Evolutionary conservation across 495 filamentous ascomycete species (phyloP), one percentile per base, ranked within the genome.

Genomic region (Penicillium turbatum): DNA sequence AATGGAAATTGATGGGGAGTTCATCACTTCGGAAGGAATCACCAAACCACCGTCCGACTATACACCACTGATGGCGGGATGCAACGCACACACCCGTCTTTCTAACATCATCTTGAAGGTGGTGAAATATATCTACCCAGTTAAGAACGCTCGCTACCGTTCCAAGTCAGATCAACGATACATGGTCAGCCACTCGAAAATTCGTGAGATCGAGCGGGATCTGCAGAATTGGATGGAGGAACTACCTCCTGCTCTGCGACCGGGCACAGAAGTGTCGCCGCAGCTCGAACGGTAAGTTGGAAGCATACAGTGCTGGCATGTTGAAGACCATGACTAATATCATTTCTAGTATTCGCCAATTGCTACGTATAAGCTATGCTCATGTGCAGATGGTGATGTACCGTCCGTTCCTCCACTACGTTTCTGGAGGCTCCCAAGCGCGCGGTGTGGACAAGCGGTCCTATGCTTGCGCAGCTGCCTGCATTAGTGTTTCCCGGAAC

Each of bases 341-440:
- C 21, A 44, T 40, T 10, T 30, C 11, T 55, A 95, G 90, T 52
- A 80, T 91, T 44, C 90, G 92, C 55, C 92, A 95, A 62, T 76
- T 96, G 16, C 78, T 98, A 2, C 83, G 91, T 38, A 88, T 97
- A 65, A 84, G 86, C 30, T 96, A 87, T 66, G 88, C 87, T 13
- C 91, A 97, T 61, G 89, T 93, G 13, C 90, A 97, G 67, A 88
- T 97, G 81, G 86, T 97, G 67, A 84, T 97, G 51, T 97, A 97
- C 63, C 82, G 93, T 8, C 93, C 93, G 0, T 98, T 97, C 62
- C 74, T 97, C 24, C 93, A 98, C 69, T 97, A 97, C 61, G 87
- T 95, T 43, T 91, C 93, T 1, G 82, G 82, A 30, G 81, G 83
- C 17, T 74, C 82, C 19, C 79, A 82, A 51, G 77, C 81, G 8